phyloP scores from a whole-genome alignment of 306 rosid genomes.

The Quercus parvula region DNA sequence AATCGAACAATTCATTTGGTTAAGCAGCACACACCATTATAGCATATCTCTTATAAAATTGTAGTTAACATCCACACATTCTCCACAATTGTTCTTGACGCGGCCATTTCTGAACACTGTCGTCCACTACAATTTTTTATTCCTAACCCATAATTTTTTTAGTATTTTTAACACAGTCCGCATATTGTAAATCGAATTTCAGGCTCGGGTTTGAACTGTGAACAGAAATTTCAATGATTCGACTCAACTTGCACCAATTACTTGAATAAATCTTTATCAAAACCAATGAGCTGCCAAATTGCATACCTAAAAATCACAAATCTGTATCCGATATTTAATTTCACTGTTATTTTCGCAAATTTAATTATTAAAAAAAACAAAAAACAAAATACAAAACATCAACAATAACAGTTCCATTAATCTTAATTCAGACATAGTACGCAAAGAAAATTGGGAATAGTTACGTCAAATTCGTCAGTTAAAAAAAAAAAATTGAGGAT shows the following conservation, averaged over 20 bases:
- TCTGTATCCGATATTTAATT: neutral
- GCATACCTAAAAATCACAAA: neutral
- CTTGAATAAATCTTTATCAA: neutral
- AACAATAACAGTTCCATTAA: neutral
- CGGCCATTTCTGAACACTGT: no score
- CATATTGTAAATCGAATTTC: neutral
- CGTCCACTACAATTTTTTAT: neutral
- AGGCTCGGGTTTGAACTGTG: neutral
- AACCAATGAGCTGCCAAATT: neutral
- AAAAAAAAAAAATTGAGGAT: neutral
- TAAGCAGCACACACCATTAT: neutral
- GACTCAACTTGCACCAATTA: neutral
- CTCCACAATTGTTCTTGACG: no score
- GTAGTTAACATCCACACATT: neutral
- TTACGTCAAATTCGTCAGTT: neutral
- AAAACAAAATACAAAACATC: no score
- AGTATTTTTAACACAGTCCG: neutral
- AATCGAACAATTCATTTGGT: neutral
- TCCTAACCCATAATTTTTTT: neutral
- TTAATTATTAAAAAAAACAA: neutral
- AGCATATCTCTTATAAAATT: neutral
- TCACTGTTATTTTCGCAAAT: neutral
- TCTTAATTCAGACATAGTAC: neutral
- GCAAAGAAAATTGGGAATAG: neutral
- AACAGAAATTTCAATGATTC: neutral